Evolutionary conservation across 805 yeast species (phyloP).

Genomic region (Komagataella ulmi): DNA sequence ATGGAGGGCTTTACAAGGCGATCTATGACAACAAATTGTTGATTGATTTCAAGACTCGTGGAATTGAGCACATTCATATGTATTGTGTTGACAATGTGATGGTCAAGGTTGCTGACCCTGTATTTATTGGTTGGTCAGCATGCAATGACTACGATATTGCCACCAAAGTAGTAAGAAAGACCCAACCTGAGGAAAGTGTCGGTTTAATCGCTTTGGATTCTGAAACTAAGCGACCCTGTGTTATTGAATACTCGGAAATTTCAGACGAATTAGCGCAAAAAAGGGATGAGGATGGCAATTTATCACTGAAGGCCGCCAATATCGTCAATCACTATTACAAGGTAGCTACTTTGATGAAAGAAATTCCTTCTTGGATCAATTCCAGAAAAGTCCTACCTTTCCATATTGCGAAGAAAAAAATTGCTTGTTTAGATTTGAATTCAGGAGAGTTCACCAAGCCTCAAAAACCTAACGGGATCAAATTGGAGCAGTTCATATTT

Average conservation of each 20-base stretch:
- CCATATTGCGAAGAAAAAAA: conserved; percentile 89
- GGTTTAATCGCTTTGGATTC: conserved; percentile 76
- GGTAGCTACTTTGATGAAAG: conserved; percentile 48
- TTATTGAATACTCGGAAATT: conserved; percentile 91
- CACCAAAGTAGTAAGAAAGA: conserved; percentile 90
- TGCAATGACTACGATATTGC: conserved; percentile 58
- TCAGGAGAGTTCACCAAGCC: conserved; percentile 45
- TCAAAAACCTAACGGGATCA: conserved; percentile 75
- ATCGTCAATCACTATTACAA: conserved; percentile 95
- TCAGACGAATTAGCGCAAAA: conserved; percentile 58
- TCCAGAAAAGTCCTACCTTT: conserved; percentile 66
- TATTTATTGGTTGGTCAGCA: conserved; percentile 75
- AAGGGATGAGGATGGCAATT: conserved; percentile 43
- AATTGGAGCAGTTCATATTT: conserved; percentile 92
- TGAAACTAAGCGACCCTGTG: conserved; percentile 55
- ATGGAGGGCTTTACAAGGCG: conserved; percentile 92
- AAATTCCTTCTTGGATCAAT: conserved; percentile 58
- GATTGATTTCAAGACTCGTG: conserved; percentile 51
- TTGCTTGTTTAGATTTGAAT: conserved; percentile 39
- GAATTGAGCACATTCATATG: conserved; percentile 85
- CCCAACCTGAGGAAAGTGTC: conserved; percentile 76
- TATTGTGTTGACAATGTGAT: conserved; percentile 93
- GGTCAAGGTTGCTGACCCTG: conserved; percentile 89
- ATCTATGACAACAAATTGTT: conserved; percentile 49
- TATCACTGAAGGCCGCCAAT: conserved; percentile 84